Conservation (phyloP, 140 eudicot genomes). For the Senecio squalidus region DNA sequence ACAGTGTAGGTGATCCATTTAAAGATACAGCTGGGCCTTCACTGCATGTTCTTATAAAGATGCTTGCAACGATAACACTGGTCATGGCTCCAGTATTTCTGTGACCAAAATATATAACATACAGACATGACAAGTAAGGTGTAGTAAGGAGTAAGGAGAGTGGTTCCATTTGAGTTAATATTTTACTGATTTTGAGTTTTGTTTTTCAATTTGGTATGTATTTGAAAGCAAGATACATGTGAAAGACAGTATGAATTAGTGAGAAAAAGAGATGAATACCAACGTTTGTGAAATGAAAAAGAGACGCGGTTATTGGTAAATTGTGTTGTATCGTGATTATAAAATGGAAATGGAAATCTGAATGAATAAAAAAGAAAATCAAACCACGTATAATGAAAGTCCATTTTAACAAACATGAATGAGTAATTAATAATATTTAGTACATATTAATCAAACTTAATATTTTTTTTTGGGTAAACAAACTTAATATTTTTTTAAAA, state of each 20-base stretch:
- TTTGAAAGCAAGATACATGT: slow-evolving; percentile 7
- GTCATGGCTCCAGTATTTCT: slow-evolving; percentile 98
- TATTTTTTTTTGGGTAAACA: too few relatives aligned
- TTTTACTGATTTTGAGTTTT: slow-evolving; percentile 7
- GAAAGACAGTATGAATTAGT: not conserved
- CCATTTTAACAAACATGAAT: too few relatives aligned
- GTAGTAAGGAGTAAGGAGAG: not conserved
- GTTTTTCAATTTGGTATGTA: slow-evolving; percentile 11
- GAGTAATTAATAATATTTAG: too few relatives aligned
- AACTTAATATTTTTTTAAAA: too few relatives aligned
- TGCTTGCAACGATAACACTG: slow-evolving; percentile 93
- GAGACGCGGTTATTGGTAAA: too few relatives aligned
- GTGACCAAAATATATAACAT: slow-evolving; percentile 19
- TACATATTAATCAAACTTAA: too few relatives aligned
- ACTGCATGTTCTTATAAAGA: slow-evolving; percentile 85
- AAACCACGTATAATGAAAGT: too few relatives aligned
- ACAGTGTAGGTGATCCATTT: slow-evolving; percentile 97
- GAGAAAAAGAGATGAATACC: too few relatives aligned
- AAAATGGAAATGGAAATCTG: too few relatives aligned
- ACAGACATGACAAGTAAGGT: slow-evolving; percentile 6
- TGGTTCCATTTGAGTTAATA: slow-evolving; percentile 2
- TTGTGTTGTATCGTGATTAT: too few relatives aligned
- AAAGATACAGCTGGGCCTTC: slow-evolving; percentile 99
- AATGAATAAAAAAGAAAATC: too few relatives aligned
- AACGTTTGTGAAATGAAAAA: too few relatives aligned